Evolutionary conservation across 345 rosid genomes (phyloP).

Genomic region (Eucalyptus tenuipes): DNA sequence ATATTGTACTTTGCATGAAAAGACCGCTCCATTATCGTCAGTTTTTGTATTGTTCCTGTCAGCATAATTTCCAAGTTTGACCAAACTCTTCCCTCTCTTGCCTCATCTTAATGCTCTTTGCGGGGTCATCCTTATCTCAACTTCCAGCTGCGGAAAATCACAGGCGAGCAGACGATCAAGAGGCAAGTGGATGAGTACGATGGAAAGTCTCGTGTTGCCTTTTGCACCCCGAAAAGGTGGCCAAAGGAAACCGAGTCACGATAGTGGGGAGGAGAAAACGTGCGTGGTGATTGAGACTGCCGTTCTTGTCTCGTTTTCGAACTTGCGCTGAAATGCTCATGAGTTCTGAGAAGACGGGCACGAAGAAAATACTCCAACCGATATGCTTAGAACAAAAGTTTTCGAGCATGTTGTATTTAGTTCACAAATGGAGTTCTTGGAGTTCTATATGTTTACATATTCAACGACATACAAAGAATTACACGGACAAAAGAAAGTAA

Average conservation of each 20-base stretch:
- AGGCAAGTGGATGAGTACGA: neutral
- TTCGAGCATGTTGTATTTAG: neutral
- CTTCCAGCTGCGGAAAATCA: neutral
- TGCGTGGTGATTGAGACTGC: neutral
- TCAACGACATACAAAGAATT: neutral
- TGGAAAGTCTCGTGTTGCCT: neutral
- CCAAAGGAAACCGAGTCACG: neutral
- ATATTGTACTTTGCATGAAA: neutral
- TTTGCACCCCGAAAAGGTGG: neutral
- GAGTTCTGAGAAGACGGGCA: neutral
- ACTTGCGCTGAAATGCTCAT: neutral
- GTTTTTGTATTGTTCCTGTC: neutral
- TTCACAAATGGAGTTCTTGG: neutral
- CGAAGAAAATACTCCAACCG: neutral
- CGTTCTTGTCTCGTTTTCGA: neutral
- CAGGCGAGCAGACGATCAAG: neutral
- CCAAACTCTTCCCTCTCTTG: neutral
- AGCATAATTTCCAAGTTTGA: neutral
- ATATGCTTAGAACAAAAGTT: neutral
- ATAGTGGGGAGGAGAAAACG: neutral
- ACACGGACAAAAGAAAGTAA: neutral
- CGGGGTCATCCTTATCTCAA: neutral
- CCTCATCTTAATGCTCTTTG: neutral
- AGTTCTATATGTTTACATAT: neutral
- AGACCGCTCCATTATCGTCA: neutral